Base-by-base conservation (phyloP, 306 rosid species). In the Prunus padus region DNA sequence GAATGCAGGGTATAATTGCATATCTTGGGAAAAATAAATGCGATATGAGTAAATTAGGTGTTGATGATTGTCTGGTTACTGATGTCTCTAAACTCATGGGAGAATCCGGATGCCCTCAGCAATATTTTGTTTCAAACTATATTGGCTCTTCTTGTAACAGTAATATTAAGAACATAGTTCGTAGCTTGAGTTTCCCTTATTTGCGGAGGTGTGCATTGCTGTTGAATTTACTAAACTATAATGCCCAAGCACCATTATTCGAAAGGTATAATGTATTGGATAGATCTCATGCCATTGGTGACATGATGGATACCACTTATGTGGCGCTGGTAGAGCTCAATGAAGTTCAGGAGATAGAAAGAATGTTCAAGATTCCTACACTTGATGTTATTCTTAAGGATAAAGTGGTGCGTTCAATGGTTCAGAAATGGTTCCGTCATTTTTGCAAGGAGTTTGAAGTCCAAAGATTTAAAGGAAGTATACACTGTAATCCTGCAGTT, bases 181-280 rank as follows among this genome's bases (percentile, higher is more conserved):
- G 86, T 81, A 85, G 80, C 80, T 84, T 88, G 72, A 86, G 78
- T 79, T 90, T 90, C 82, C 97, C 97, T 64, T 96, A 87, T 82
- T 84, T 96, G 82, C 90, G 99, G 81, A 89, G 98, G 83, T 96
- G 98, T 82, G 96, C 96, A 44, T 66, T 96, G 76, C 85, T 96
- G 80, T 86, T 88, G 89, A 87, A 87, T 78, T 73, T 96, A 54
- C 85, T 96, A 2, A 72, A 82, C 74, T 87, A 90, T 47, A 84
- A 91, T 77, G 80, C 86, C 63, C 89, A 77, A 54, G 85, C 86
- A 78, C 93, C 98, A 56, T 84, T 89, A 78, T 83, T 79, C 82
- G 84, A 87, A 76, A 86, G 85, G 84, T 90, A 86, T 63, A 80
- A 78, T 76, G 63, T 72, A 26, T 72, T 79, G 72, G 95, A 84